Evolutionary conservation across 257 asterid species (phyloP).

Genomic region (Fraxinus americana): DNA sequence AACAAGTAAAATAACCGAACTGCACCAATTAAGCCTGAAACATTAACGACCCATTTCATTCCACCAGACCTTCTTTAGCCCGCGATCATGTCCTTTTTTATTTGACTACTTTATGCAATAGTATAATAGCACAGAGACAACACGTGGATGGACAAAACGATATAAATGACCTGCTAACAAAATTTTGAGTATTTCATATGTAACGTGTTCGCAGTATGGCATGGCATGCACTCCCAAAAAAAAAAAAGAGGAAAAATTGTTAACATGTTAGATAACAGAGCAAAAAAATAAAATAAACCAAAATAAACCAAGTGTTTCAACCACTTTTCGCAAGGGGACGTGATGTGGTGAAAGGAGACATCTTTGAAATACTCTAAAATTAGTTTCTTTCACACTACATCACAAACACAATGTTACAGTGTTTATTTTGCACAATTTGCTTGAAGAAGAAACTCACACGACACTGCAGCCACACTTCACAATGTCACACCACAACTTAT

Average conservation of each 20-base stretch:
- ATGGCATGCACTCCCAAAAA: not conserved
- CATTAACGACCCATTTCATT: too few relatives aligned
- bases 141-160: not conserved
- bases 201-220: not conserved
- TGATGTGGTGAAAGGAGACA: not conserved
- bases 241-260: not conserved
- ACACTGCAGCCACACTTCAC: not conserved
- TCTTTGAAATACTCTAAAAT: not conserved
- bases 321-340: not conserved
- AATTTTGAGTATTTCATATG: not conserved
- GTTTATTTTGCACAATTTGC: not conserved
- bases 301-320: not conserved
- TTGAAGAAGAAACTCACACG: not conserved
- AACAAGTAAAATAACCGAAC: too few relatives aligned
- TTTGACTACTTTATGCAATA: not conserved
- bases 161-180: not conserved
- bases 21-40: too few relatives aligned
- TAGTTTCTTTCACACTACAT: not conserved
- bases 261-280: not conserved
- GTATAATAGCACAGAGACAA: not conserved
- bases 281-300: not conserved
- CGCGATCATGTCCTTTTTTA: not conserved
- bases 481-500: not conserved
- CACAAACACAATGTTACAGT: not conserved
- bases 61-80: not conserved